Evolutionary conservation across 371 early-diverging fungal species (phyloP).

Genomic region (Lichtheimia corymbifera): DNA sequence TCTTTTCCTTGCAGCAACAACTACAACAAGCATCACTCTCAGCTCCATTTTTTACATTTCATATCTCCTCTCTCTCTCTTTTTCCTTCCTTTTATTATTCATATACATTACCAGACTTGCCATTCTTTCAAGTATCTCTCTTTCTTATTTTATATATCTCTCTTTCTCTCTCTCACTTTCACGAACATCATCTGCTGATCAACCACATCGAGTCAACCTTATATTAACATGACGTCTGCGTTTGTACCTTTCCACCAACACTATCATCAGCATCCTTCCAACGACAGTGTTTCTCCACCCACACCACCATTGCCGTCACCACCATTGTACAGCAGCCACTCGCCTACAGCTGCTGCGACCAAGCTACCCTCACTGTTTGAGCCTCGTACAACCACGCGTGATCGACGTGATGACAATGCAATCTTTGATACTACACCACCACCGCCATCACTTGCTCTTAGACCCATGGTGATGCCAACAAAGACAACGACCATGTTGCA

Average conservation of each 20-base stretch:
- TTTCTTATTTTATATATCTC: neutral
- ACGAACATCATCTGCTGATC: neutral
- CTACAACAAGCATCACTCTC: neutral
- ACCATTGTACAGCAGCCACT: slow-evolving; percentile 5
- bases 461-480: too few relatives aligned
- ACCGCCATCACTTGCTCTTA: too few relatives aligned
- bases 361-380: slow-evolving; percentile 14
- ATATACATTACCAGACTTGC: neutral
- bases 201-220: neutral
- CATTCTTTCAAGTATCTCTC: slow-evolving; percentile 1
- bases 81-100: neutral
- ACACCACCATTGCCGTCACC: slow-evolving; percentile 26
- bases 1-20: slow-evolving; percentile 2
- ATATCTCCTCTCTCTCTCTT: slow-evolving; percentile 6
- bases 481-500: too few relatives aligned
- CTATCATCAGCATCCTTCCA: slow-evolving; percentile 2
- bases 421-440: too few relatives aligned
- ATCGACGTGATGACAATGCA: too few relatives aligned
- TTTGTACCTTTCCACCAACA: slow-evolving; percentile 16
- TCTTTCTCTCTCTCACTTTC: slow-evolving; percentile 8
- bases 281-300: slow-evolving; percentile 9
- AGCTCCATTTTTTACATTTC: slow-evolving; percentile 5
- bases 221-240: slow-evolving; percentile 16
- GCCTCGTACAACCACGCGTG: neutral
- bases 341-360: slow-evolving; percentile 1